phyloP scores from a whole-genome alignment of 139 green algal species.

The Tetraselmis chui region DNA sequence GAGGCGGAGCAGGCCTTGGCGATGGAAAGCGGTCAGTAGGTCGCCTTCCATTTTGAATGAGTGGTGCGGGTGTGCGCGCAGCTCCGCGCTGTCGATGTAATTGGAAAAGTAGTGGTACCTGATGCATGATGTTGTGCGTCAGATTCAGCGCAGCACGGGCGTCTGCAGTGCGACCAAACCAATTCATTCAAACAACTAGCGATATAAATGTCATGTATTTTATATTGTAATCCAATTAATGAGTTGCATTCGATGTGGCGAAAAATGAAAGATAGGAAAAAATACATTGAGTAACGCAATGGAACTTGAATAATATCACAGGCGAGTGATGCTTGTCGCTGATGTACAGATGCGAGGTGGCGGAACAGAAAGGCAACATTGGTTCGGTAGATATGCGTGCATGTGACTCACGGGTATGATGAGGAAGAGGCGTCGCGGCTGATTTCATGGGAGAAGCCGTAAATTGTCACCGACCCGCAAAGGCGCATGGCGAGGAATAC shows the following conservation, averaged over 20 bases:
- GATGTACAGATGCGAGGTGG: too few species aligned
- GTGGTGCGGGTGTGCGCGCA: conserved; percentile 14
- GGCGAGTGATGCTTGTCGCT: too few species aligned
- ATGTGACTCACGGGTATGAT: background rate
- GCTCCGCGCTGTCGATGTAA: conserved; percentile 10
- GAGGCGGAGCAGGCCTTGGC: background rate
- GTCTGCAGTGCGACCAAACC: too few species aligned
- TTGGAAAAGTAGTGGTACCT: conserved; percentile 13
- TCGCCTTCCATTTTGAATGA: conserved; percentile 11
- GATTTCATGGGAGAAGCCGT: conserved; percentile 6
- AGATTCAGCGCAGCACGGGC: too few species aligned
- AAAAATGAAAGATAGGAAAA: too few species aligned
- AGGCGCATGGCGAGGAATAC: background rate
- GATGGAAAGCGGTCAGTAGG: background rate
- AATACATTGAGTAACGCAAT: too few species aligned
- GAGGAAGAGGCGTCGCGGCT: conserved; percentile 5
- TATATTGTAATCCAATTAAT: too few species aligned
- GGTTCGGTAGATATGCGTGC: background rate
- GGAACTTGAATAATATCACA: too few species aligned
- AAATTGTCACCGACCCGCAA: background rate
- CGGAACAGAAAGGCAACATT: background rate
- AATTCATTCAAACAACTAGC: too few species aligned
- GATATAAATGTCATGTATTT: too few species aligned
- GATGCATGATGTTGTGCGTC: conserved; percentile 4
- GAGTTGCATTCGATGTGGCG: too few species aligned